Percentiles rank a stretch among this genome's conserved stretches.
Conservation (phyloP, 805 yeast genomes). For the Candida montana region DNA sequence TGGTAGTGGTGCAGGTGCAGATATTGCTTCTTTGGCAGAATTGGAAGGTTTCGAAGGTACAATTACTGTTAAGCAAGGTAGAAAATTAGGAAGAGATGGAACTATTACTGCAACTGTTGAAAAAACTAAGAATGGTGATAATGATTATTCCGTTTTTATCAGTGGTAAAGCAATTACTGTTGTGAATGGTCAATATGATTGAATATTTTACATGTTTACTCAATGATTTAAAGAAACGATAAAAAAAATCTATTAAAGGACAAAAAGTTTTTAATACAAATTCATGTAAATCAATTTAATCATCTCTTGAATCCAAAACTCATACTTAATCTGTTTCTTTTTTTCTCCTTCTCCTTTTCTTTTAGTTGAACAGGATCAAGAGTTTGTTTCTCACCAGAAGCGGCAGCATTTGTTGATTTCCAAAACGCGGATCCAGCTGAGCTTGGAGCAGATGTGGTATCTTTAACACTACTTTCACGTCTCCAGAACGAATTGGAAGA, state of each 20-base stretch:
- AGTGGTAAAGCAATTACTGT: conserved; percentile 38
- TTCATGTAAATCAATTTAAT: background rate
- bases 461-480: conserved; percentile 9
- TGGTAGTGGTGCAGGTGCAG: conserved; percentile 43
- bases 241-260: background rate
- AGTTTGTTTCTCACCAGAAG: background rate
- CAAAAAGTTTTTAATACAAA: no score
- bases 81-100: conserved; percentile 36
- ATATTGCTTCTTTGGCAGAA: conserved; percentile 26
- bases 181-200: conserved; percentile 30
- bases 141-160: conserved; percentile 22
- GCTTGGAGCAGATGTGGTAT: background rate
- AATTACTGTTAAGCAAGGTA: conserved; percentile 33
- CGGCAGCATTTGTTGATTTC: no score
- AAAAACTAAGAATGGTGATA: conserved; percentile 8
- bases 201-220: no score
- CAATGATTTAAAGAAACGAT: no score
- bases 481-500: conserved; percentile 17
- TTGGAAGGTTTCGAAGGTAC: conserved; percentile 16
- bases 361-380: background rate
- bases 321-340: conserved; percentile 23
- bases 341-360: conserved; percentile 10
- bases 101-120: conserved; percentile 24
- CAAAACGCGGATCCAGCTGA: background rate
- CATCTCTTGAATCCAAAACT: conserved; percentile 15